A percentile compares a stretch with the other conserved stretches of the same genome.
Conservation (phyloP, 2,329 filamentous ascomycete species). For the Verticillium nubilum region DNA sequence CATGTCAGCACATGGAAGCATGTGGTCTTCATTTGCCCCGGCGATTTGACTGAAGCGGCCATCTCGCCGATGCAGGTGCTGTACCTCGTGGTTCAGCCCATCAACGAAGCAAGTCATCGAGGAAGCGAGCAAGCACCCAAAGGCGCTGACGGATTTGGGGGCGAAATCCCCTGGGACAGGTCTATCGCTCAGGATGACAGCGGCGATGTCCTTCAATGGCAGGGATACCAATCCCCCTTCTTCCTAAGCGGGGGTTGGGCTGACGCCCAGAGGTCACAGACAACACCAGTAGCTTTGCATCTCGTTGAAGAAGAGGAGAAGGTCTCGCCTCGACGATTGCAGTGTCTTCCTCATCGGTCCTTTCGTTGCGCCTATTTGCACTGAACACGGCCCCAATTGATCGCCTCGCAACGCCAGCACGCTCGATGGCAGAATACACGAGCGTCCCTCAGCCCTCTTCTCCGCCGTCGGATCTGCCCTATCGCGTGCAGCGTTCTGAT, state of each 20-base stretch:
- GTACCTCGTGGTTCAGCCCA: neutral
- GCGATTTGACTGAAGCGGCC: neutral
- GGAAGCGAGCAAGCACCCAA: neutral
- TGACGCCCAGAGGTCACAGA: neutral
- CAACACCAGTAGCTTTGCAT: too few relatives aligned
- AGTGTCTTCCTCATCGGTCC: neutral
- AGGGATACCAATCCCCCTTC: neutral
- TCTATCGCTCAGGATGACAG: neutral
- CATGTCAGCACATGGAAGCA: too few relatives aligned
- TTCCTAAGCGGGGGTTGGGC: neutral
- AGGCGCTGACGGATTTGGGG: neutral
- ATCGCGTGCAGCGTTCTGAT: neutral
- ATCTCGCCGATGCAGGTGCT: neutral
- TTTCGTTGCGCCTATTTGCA: neutral
- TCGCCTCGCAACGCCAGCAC: neutral
- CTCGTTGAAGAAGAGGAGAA: neutral
- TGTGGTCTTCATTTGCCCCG: neutral
- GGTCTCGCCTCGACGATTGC: neutral
- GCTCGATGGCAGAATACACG: neutral
- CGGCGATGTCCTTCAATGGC: neutral
- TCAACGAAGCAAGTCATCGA: neutral
- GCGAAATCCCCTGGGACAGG: neutral
- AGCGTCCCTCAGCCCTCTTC: neutral
- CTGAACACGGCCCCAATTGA: neutral
- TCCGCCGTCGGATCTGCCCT: neutral